These are phyloP conservation scores for Fusarium nematophilum DNA, from an alignment of 2,329 filamentous ascomycete species.

Conservation along the genomic window DNA sequence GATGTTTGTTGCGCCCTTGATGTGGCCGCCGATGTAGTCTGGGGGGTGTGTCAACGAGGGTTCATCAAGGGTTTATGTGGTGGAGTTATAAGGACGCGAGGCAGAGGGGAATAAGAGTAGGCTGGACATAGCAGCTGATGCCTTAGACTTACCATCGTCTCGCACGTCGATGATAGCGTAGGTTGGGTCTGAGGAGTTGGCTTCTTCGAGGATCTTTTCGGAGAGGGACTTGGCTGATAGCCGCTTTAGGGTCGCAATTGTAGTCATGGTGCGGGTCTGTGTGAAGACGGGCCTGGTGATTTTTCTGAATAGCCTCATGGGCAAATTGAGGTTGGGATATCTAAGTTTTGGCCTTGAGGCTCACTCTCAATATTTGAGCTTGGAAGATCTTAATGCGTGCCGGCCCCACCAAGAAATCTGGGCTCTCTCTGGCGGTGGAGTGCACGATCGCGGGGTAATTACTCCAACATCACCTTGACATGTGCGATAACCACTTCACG, in stretches of 20 bases:
- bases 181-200: slow-evolving; percentile 52
- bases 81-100: too few relatives aligned
- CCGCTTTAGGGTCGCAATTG: slow-evolving; percentile 71
- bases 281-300: slow-evolving; percentile 11
- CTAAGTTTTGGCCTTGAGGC: slow-evolving; percentile 9
- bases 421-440: too few relatives aligned
- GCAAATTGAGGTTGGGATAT: slow-evolving; percentile 1
- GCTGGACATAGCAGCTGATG: too few relatives aligned
- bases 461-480: too few relatives aligned
- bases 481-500: too few relatives aligned
- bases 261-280: slow-evolving; percentile 56
- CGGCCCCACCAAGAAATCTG: too few relatives aligned
- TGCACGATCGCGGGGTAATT: too few relatives aligned
- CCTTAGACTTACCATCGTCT: slow-evolving; percentile 72
- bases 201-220: slow-evolving; percentile 67
- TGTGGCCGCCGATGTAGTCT: slow-evolving; percentile 95
- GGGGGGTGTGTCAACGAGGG: background rate
- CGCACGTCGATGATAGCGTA: slow-evolving; percentile 90
- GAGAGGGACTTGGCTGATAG: slow-evolving; percentile 78
- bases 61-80: too few relatives aligned
- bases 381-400: too few relatives aligned
- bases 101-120: too few relatives aligned
- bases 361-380: background rate
- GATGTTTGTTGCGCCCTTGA: slow-evolving; percentile 79
- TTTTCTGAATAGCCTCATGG: slow-evolving; percentile 23